These are phyloP conservation scores for Suillus discolor DNA, from an alignment of 768 basidiomycete genomes.

Conservation along the genomic window DNA sequence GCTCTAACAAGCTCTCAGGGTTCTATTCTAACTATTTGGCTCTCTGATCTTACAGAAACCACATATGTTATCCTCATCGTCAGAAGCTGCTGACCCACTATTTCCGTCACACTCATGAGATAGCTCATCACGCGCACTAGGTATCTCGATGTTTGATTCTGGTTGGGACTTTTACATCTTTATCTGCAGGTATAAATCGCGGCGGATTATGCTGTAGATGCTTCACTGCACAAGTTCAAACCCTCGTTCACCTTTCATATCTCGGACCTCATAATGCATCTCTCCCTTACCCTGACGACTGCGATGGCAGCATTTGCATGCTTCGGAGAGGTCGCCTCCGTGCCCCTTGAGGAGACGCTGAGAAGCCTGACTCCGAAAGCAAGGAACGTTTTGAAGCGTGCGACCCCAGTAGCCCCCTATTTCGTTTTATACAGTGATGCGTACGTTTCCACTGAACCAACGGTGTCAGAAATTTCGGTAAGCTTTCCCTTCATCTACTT, in stretches of 20 bases:
- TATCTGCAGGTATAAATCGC: slow-evolving; percentile 23
- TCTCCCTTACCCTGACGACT: slow-evolving; percentile 12
- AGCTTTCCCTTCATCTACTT: neutral
- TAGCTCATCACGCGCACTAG: neutral
- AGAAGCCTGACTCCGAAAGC: slow-evolving; percentile 22
- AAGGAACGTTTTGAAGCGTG: slow-evolving; percentile 25
- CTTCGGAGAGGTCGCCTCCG: slow-evolving; percentile 14
- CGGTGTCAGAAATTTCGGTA: slow-evolving; percentile 46
- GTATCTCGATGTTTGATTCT: neutral
- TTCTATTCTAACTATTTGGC: slow-evolving; percentile 2
- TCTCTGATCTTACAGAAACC: neutral
- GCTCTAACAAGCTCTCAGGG: neutral
- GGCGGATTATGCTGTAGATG: neutral
- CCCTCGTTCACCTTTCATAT: neutral
- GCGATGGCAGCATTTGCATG: slow-evolving; percentile 11
- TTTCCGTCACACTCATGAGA: neutral
- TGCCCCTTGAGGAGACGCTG: slow-evolving; percentile 27
- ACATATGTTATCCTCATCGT: slow-evolving; percentile 3
- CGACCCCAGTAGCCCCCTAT: slow-evolving; percentile 49
- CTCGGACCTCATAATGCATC: slow-evolving; percentile 17
- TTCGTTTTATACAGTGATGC: slow-evolving; percentile 46
- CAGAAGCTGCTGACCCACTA: neutral
- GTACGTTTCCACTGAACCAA: slow-evolving; percentile 48
- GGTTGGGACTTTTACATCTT: neutral
- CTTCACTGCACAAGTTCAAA: slow-evolving; percentile 1